Base-by-base conservation (phyloP, 371 early-diverging fungal species). In the Rhizopus sp. region DNA sequence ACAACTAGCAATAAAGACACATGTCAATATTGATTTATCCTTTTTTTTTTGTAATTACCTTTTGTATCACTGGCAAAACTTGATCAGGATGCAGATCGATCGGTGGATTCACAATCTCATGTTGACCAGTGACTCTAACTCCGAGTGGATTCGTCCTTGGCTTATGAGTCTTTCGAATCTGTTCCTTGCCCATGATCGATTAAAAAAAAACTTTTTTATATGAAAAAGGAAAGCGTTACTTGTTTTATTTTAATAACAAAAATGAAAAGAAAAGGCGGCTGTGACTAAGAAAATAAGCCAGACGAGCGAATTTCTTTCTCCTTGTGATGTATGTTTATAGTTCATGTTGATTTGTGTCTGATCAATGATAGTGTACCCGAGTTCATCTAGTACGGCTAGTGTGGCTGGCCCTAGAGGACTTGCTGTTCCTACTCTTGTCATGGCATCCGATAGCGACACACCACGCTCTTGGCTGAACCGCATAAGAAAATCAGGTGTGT, bases 401-500 rank as follows among this genome's bases (percentile, higher is more conserved):
- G 73, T 44, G 13, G 63, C 29, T 7, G 79, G 79, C 0, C 79
- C 79, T 30, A 73, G 68, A 13, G 76, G 69, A 33, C 70, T 64
- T 3, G 50, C 44, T 2, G 57, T 60, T 0, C 50, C 50, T 6
- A 64, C 61, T 33, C 53, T 39, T 17, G 44, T 38, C 12, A 74
- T 42, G 0, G 53, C 66, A 6, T 68, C 58, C 0, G 57, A 8
- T 4, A 76, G 38, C 2, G 61, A 63, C 13, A 68, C 23, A 7
- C 73, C 77, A 30, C 63, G 60, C 12, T 70, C 73, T 46, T 70
- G 65, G 64, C 69, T 64, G 51, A 62, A 75, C 3, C 69, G 58
- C 87, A 86, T 86, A 12, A 86, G 60, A 59, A 83, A 84, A 37
- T 86, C 87, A 2, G 70, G 53, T 1, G 79, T 58, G 31, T 64